These are phyloP conservation scores for Schoenoplectus tabernaemontani DNA, from an alignment of 202 grass and related monocot species.

Conservation along the genomic window DNA sequence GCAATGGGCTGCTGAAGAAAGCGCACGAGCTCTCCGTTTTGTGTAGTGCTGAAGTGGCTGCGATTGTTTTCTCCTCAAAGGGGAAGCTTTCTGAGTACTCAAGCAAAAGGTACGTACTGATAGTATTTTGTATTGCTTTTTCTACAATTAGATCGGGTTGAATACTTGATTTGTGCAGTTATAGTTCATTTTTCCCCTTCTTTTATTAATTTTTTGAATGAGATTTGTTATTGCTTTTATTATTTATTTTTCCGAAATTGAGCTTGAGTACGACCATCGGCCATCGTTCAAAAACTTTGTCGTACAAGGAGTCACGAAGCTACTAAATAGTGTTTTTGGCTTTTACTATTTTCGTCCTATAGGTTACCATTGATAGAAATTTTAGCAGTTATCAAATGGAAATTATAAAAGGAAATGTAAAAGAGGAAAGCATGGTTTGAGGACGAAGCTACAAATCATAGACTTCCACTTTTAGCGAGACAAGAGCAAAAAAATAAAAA, in stretches of 20 bases:
- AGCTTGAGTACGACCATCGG: background rate
- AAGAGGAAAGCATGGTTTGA: too few species aligned
- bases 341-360: too few species aligned
- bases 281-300: background rate
- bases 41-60: slow-evolving; percentile 68
- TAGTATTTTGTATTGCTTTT: background rate
- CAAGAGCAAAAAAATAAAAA: too few species aligned
- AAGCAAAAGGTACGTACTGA: slow-evolving; percentile 36
- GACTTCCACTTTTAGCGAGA: too few species aligned
- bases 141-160: background rate
- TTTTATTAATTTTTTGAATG: background rate
- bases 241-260: background rate
- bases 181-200: too few species aligned
- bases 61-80: slow-evolving; percentile 59
- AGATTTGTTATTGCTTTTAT: background rate
- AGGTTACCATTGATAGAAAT: background rate
- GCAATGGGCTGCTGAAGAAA: slow-evolving; percentile 82
- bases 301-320: background rate
- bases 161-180: background rate
- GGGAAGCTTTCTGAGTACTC: slow-evolving; percentile 71
- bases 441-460: too few species aligned
- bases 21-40: slow-evolving; percentile 83
- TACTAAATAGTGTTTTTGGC: too few species aligned
- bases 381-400: background rate
- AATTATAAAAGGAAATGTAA: background rate